These are phyloP conservation scores for Elaeis oleifera DNA, from an alignment of 202 grass and related monocot species.

Conservation along the genomic window DNA sequence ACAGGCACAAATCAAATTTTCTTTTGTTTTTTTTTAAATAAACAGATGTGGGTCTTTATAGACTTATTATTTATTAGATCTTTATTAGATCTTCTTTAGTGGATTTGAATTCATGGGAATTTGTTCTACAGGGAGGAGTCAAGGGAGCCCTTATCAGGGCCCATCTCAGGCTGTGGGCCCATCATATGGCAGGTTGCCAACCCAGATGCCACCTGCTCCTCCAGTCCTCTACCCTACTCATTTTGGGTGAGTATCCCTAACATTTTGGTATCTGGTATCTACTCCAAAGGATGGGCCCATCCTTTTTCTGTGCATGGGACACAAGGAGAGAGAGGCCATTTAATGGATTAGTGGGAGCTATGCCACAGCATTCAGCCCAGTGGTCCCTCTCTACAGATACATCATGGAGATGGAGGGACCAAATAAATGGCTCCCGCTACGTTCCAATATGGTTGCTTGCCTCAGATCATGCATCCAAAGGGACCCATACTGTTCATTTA, in stretches of 20 bases:
- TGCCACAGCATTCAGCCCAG: background rate
- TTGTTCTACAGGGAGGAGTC: slow-evolving; percentile 27
- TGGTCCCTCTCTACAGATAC: background rate
- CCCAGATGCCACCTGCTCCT: slow-evolving; percentile 36
- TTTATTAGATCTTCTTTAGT: too few species aligned
- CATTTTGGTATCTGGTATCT: slow-evolving; percentile 1
- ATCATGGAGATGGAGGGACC: background rate
- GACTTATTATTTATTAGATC: background rate
- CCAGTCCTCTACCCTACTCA: slow-evolving; percentile 40
- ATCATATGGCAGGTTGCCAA: slow-evolving; percentile 30
- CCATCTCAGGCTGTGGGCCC: slow-evolving; percentile 26
- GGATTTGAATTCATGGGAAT: too few species aligned
- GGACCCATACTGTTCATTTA: background rate
- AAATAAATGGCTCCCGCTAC: background rate
- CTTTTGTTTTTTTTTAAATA: background rate
- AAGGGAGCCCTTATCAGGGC: slow-evolving; percentile 25
- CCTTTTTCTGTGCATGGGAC: slow-evolving; percentile 23
- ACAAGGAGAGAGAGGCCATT: slow-evolving; percentile 30
- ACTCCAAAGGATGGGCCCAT: slow-evolving; percentile 12
- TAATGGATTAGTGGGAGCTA: background rate
- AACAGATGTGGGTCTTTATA: background rate
- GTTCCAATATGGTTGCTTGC: background rate
- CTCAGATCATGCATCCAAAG: background rate
- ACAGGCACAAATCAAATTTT: background rate
- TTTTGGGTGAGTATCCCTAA: slow-evolving; percentile 43